These are phyloP conservation scores for Picea abies DNA, from an alignment of 83 land plant species.

Conservation along the genomic window DNA sequence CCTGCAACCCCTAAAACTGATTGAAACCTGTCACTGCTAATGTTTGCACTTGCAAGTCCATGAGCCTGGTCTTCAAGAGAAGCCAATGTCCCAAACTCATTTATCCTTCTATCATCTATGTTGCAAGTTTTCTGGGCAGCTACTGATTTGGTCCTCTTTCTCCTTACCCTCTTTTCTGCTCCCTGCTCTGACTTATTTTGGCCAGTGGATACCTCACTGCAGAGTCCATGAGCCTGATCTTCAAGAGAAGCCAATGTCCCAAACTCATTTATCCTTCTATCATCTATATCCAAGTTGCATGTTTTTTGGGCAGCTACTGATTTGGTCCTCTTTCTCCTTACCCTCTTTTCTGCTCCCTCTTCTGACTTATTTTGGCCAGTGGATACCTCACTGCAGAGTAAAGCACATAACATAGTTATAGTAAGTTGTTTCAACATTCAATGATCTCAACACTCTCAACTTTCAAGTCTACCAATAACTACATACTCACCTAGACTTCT, in stretches of 20 bases:
- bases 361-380: background rate
- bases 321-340: background rate
- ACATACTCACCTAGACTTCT: background rate
- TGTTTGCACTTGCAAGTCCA: background rate
- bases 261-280: background rate
- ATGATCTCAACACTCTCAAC: background rate
- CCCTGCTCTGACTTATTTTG: background rate
- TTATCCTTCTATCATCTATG: background rate
- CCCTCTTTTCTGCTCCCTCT: background rate
- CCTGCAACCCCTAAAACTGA: background rate
- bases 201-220: background rate
- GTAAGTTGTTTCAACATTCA: background rate
- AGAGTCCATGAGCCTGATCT: background rate
- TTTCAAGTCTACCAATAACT: background rate
- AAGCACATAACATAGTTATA: background rate
- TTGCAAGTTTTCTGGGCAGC: background rate
- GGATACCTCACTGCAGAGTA: background rate
- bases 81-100: background rate
- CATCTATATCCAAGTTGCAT: background rate
- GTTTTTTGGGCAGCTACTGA: background rate
- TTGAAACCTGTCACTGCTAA: background rate
- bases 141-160: background rate
- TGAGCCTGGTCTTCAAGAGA: background rate
- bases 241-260: background rate
- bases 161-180: constrained; percentile 1